Evolutionary conservation across 1,284 basidiomycete genomes (phyloP), one percentile per base, ranked within the genome.

Genomic region (Cryptococcus wingfieldii): DNA sequence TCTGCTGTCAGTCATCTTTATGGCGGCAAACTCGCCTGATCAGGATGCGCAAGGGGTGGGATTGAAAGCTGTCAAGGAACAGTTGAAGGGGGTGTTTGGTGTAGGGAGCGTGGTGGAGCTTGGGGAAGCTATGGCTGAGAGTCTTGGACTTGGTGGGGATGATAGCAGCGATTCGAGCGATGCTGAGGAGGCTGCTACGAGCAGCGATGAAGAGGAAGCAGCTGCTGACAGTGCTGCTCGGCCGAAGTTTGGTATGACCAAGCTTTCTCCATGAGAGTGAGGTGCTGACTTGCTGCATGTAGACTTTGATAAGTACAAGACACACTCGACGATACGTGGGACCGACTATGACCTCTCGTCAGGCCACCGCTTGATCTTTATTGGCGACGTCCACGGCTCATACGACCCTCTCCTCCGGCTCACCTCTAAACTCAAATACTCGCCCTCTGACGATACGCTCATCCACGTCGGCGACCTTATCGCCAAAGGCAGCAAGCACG

Each of bases 371-470:
- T 75, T 86, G 23, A 82, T 93, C 46, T 76, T 89, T 58, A 76
- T 91, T 27, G 91, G 91, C 16, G 91, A 95, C 66, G 81, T 94
- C 3, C 91, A 95, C 79, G 90, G 89, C 45, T 89, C 86, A 80
- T 80, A 83, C 55, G 70, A 80, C 14, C 82, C 86, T 1, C 75
- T 95, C 59, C 90, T 89, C 38, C 71, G 80, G 49, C 79, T 93
- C 3, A 79, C 93, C 28, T 59, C 77, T 16, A 80, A 83, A 62
- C 59, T 89, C 31, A 77, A 80, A 1, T 93, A 86, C 70, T 68
- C 84, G 38, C 77, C 82, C 1, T 61, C 73, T 3, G 78, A 79
- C 13, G 90, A 94, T 68, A 81, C 81, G 2, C 78, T 96, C 34
- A 78, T 95, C 27, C 87, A 90, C 65, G 80, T 86, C 28, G 92